Conservation (phyloP, 768 basidiomycete species). For the Termitomyces sp. region DNA sequence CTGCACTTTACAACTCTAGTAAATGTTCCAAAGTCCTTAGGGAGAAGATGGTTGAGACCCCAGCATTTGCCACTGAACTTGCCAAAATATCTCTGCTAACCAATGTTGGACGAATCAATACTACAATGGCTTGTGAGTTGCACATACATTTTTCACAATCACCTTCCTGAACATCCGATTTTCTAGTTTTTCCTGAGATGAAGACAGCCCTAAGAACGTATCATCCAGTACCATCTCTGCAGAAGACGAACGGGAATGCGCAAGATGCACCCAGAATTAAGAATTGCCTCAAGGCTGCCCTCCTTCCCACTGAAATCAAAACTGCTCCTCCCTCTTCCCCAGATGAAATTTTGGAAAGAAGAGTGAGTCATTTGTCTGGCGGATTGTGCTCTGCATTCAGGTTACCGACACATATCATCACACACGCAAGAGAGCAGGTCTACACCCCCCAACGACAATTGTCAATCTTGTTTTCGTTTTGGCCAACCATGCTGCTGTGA, state of each 20-base stretch:
- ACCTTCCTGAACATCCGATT: conserved; percentile 12
- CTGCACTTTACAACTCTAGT: conserved; percentile 72
- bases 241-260: conserved; percentile 83
- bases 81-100: conserved; percentile 82
- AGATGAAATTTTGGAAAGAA: conserved; percentile 65
- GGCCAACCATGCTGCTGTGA: conserved; percentile 74
- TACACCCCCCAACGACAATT: conserved; percentile 78
- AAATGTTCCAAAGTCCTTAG: conserved; percentile 88
- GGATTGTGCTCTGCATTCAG: conserved; percentile 3
- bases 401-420: conserved; percentile 4
- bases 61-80: conserved; percentile 73
- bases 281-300: conserved; percentile 80
- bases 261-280: conserved; percentile 93
- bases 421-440: conserved; percentile 46
- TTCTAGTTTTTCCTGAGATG: conserved; percentile 87
- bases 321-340: conserved; percentile 68
- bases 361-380: conserved; percentile 39
- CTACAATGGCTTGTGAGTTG: conserved; percentile 80
- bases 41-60: conserved; percentile 82
- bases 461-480: conserved; percentile 86
- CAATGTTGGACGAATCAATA: conserved; percentile 90
- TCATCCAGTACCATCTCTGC: conserved; percentile 86
- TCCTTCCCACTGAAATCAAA: conserved; percentile 67
- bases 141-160: conserved; percentile 1
- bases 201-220: conserved; percentile 87